Conservation (phyloP, 2,329 filamentous ascomycete genomes). For the Geosmithia flava region DNA sequence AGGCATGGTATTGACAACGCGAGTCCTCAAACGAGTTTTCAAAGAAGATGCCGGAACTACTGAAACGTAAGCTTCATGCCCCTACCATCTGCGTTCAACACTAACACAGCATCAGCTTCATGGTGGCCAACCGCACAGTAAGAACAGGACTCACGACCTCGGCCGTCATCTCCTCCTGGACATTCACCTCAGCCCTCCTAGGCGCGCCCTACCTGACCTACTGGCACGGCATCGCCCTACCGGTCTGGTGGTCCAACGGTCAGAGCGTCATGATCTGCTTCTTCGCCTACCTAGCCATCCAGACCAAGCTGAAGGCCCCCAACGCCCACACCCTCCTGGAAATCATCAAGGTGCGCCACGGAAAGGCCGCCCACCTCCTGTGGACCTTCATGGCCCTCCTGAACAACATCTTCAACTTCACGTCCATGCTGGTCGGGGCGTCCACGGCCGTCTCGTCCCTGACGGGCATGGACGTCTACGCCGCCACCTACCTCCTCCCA, state of each 20-base stretch:
- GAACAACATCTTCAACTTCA: constrained; percentile 71
- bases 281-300: constrained; percentile 75
- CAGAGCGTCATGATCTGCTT: constrained; percentile 74
- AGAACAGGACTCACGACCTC: constrained; percentile 4
- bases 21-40: constrained; percentile 51
- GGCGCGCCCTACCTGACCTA: constrained; percentile 68
- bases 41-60: constrained; percentile 49
- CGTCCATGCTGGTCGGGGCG: constrained; percentile 76
- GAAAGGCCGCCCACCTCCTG: constrained; percentile 51
- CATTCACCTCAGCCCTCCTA: constrained; percentile 68
- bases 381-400: constrained; percentile 68
- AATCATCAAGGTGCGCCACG: constrained; percentile 66
- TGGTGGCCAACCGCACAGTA: constrained; percentile 5
- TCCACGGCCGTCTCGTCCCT: constrained; percentile 27
- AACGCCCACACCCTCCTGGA: constrained; percentile 74
- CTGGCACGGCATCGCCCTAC: constrained; percentile 50
- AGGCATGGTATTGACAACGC: not conserved
- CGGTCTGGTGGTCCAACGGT: constrained; percentile 41
- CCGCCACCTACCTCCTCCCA: constrained; percentile 70
- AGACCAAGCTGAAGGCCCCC: constrained; percentile 68
- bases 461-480: constrained; percentile 37
- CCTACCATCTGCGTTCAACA: no score
- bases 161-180: constrained; percentile 42
- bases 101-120: not conserved
- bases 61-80: constrained; percentile 40